Evolutionary conservation across 768 basidiomycete genomes (phyloP).

Genomic region (Dentipellis fragilis): DNA sequence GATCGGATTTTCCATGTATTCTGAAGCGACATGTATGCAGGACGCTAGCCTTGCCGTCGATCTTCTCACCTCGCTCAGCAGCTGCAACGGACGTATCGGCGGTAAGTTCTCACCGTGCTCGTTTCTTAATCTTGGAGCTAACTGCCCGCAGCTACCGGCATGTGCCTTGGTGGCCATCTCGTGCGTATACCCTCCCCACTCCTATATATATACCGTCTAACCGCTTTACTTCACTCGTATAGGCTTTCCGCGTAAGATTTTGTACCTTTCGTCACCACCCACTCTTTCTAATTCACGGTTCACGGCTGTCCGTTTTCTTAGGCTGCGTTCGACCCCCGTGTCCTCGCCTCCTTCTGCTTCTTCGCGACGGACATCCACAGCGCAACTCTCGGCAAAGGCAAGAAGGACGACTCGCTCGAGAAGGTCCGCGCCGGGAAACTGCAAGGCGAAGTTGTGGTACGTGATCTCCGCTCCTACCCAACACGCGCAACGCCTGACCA

Average conservation of each 20-base stretch:
- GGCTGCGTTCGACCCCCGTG: slow-evolving; percentile 83
- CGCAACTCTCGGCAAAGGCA: slow-evolving; percentile 70
- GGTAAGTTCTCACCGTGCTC: slow-evolving; percentile 29
- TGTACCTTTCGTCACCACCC: background rate
- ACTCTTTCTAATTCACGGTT: background rate
- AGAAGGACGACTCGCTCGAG: slow-evolving; percentile 62
- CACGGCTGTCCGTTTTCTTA: slow-evolving; percentile 18
- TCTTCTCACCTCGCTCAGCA: slow-evolving; percentile 56
- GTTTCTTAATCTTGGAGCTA: slow-evolving; percentile 6
- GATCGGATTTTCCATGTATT: too few species aligned
- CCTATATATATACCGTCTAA: slow-evolving; percentile 25
- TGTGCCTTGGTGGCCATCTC: slow-evolving; percentile 85
- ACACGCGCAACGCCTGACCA: background rate
- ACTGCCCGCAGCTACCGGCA: slow-evolving; percentile 59
- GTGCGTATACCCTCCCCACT: slow-evolving; percentile 30
- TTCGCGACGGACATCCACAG: slow-evolving; percentile 92
- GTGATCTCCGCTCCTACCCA: slow-evolving; percentile 16
- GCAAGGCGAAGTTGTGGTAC: slow-evolving; percentile 73
- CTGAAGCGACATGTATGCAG: slow-evolving; percentile 24
- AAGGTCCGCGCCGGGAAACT: slow-evolving; percentile 70
- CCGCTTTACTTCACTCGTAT: slow-evolving; percentile 10
- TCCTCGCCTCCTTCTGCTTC: slow-evolving; percentile 82
- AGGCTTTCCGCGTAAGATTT: slow-evolving; percentile 36
- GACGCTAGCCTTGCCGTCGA: slow-evolving; percentile 76
- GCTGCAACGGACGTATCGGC: slow-evolving; percentile 89